Evolutionary conservation across 202 grass and related monocot genomes (phyloP).

Genomic region (Tripidium arundinaceum): DNA sequence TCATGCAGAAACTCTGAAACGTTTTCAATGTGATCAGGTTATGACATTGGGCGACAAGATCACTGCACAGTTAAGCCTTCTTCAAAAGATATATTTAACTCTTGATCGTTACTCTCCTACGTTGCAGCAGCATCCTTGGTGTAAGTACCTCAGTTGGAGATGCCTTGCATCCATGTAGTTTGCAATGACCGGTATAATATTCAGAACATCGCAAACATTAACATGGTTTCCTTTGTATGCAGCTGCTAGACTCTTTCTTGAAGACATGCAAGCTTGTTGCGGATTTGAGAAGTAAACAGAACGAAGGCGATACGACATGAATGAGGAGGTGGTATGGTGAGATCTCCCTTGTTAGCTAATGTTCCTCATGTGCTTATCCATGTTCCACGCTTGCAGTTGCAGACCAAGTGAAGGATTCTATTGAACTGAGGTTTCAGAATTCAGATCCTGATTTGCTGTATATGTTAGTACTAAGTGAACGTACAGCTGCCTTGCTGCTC

Average conservation of each 20-base stretch:
- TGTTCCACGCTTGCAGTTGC: not conserved
- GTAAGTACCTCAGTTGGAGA: constrained; percentile 37
- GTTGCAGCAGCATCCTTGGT: constrained; percentile 58
- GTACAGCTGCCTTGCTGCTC: not conserved
- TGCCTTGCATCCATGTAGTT: not conserved
- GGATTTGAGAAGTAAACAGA: constrained; percentile 56
- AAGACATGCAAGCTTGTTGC: constrained; percentile 77
- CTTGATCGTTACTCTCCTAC: constrained; percentile 75
- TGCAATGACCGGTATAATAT: not conserved
- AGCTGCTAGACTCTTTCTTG: constrained; percentile 79
- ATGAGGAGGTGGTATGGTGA: constrained; percentile 26
- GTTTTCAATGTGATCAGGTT: constrained; percentile 43
- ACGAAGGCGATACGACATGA: constrained; percentile 33
- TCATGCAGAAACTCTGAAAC: not conserved
- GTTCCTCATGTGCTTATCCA: constrained; percentile 3
- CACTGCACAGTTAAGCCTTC: constrained; percentile 57
- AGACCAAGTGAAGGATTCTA: constrained; percentile 6
- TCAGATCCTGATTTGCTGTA: not conserved
- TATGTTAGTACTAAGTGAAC: too few relatives aligned
- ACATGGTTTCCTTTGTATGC: constrained; percentile 15
- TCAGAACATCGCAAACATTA: not conserved
- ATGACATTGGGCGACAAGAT: constrained; percentile 60
- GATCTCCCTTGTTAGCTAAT: constrained; percentile 3
- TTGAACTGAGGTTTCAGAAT: constrained; percentile 9
- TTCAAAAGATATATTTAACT: constrained; percentile 83